phyloP scores from a whole-genome alignment of 805 yeast species.

The Ogataea populi-albae region DNA sequence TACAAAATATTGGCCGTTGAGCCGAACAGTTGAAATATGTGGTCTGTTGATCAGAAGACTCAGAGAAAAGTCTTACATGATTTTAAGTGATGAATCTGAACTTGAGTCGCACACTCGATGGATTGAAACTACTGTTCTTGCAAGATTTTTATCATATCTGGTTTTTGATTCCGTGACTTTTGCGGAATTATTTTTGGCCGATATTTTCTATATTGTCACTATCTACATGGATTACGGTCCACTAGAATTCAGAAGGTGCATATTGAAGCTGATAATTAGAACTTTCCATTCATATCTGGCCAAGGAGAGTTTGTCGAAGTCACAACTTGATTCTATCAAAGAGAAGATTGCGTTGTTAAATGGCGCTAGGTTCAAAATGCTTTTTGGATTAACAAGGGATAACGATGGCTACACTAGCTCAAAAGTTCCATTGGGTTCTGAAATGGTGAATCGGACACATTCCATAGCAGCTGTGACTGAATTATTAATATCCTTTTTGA shows the following conservation, averaged over 20 bases:
- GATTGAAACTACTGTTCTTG: constrained; percentile 68
- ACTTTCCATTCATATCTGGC: constrained; percentile 66
- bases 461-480: constrained; percentile 61
- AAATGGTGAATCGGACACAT: constrained; percentile 39
- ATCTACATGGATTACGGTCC: constrained; percentile 53
- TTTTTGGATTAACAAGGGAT: constrained; percentile 67
- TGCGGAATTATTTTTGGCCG: constrained; percentile 66
- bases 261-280: constrained; percentile 62
- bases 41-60: constrained; percentile 60
- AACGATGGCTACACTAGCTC: constrained; percentile 33
- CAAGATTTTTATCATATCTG: constrained; percentile 58
- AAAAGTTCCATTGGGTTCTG: constrained; percentile 29
- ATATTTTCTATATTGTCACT: constrained; percentile 64
- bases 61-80: constrained; percentile 48
- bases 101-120: constrained; percentile 54
- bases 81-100: constrained; percentile 44
- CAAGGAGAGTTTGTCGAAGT: constrained; percentile 47
- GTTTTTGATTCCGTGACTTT: constrained; percentile 67
- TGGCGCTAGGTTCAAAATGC: constrained; percentile 64
- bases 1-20: constrained; percentile 56
- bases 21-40: constrained; percentile 72
- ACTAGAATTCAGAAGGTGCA: constrained; percentile 54
- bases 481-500: constrained; percentile 50
- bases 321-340: constrained; percentile 41
- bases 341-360: constrained; percentile 45